A percentile compares a stretch with the other conserved stretches of the same genome.
Conservation (phyloP, 805 yeast species). For the Ogataea haglerorum region DNA sequence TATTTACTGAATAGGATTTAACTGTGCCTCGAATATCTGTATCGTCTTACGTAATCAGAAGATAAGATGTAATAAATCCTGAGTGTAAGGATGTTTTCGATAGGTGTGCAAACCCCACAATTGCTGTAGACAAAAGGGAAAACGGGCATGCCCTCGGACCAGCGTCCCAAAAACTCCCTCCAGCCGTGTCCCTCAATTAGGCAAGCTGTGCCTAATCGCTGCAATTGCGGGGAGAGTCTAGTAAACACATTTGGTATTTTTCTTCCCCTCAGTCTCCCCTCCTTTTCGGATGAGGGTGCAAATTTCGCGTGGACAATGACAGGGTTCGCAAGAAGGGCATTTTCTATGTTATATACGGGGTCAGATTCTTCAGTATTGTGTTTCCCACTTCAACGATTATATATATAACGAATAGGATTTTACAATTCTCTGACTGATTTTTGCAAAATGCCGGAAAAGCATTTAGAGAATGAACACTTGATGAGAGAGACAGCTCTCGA, state of each 20-base stretch:
- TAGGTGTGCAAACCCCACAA: background rate
- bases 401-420: background rate
- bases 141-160: no score
- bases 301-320: conserved; percentile 4
- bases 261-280: conserved; percentile 13
- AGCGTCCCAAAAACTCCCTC: conserved; percentile 1
- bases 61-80: no score
- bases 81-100: conserved; percentile 1
- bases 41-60: background rate
- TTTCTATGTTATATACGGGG: background rate
- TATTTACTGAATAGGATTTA: background rate
- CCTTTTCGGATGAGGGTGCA: conserved; percentile 1
- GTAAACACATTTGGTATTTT: background rate
- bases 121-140: no score
- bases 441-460: conserved; percentile 20
- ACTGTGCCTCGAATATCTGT: background rate
- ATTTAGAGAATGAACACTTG: conserved; percentile 33
- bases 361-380: background rate
- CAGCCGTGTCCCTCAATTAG: conserved; percentile 4
- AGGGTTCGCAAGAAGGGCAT: background rate
- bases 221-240: conserved; percentile 3
- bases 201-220: conserved; percentile 1
- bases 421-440: background rate
- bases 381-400: background rate
- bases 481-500: conserved; percentile 28